Evolutionary conservation across 225 moss, liverwort and hornwort genomes (phyloP).

Genomic region (Anthoceros angustus): DNA sequence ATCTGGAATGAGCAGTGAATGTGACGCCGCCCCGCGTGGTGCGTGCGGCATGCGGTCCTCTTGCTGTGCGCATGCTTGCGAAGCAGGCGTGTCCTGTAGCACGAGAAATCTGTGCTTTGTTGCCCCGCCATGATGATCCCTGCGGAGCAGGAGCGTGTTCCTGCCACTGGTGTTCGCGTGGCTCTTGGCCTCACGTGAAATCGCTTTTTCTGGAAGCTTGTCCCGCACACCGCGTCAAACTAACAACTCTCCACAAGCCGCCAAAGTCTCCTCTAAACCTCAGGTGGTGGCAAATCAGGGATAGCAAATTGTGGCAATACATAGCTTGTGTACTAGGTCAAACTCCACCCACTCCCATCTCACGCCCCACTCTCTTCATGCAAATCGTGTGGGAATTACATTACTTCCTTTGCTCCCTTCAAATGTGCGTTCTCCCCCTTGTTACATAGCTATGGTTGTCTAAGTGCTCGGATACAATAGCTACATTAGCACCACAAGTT

Average conservation of each 20-base stretch:
- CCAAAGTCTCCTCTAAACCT: no score
- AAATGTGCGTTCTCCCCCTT: no score
- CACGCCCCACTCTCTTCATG: no score
- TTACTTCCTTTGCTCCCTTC: no score
- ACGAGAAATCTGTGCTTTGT: background rate
- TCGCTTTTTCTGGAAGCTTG: background rate
- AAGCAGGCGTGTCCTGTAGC: background rate
- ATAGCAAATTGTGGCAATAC: no score
- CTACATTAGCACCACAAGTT: no score
- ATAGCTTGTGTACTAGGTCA: no score
- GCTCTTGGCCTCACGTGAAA: background rate
- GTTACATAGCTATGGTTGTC: no score
- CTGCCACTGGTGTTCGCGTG: background rate
- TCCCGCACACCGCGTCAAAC: background rate
- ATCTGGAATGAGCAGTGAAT: background rate
- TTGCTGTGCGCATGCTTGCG: background rate
- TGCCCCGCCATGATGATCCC: background rate
- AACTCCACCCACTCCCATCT: no score
- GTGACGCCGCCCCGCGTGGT: background rate
- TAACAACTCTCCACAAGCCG: background rate
- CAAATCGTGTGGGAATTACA: no score
- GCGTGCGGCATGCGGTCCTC: background rate
- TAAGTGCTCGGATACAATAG: no score
- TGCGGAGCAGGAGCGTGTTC: background rate
- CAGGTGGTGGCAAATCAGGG: no score